Conservation (phyloP, 2,329 filamentous ascomycete genomes). For the Paraconiothyrium sp. region DNA sequence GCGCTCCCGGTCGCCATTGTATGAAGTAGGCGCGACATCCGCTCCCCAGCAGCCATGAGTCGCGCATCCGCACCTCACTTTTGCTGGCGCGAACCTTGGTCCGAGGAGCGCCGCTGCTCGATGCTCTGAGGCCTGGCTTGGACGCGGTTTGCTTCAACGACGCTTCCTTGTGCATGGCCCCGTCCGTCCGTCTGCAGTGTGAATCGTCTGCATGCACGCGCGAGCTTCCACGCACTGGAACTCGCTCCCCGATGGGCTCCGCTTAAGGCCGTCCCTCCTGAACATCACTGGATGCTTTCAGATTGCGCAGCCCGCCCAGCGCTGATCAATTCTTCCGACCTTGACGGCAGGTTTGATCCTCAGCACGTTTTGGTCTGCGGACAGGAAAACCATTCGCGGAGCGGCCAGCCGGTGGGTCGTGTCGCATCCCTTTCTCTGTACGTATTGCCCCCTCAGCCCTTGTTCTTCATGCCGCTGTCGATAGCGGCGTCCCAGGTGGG, state of each 20-base stretch:
- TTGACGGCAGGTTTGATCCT: slow-evolving; percentile 23
- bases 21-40: slow-evolving; percentile 11
- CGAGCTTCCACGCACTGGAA: slow-evolving; percentile 28
- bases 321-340: slow-evolving; percentile 24
- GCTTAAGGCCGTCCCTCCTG: slow-evolving; percentile 21
- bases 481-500: slow-evolving; percentile 3
- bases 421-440: slow-evolving; percentile 9
- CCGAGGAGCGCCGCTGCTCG: slow-evolving; percentile 17
- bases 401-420: neutral
- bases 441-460: neutral
- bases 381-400: neutral
- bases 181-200: slow-evolving; percentile 34
- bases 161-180: slow-evolving; percentile 36
- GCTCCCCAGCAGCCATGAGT: slow-evolving; percentile 33
- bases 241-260: slow-evolving; percentile 32
- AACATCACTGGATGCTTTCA: slow-evolving; percentile 13
- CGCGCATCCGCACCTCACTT: slow-evolving; percentile 26
- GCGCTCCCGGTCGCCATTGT: slow-evolving; percentile 18
- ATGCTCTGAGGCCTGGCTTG: slow-evolving; percentile 33
- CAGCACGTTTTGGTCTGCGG: neutral
- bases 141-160: slow-evolving; percentile 34
- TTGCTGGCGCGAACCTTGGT: slow-evolving; percentile 19
- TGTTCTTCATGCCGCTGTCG: slow-evolving; percentile 10
- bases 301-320: slow-evolving; percentile 13
- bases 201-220: slow-evolving; percentile 30